These are phyloP conservation scores for Hemisphaericaspora lyxosophila DNA, from an alignment of 1,139 yeast genomes.

Conservation along the genomic window DNA sequence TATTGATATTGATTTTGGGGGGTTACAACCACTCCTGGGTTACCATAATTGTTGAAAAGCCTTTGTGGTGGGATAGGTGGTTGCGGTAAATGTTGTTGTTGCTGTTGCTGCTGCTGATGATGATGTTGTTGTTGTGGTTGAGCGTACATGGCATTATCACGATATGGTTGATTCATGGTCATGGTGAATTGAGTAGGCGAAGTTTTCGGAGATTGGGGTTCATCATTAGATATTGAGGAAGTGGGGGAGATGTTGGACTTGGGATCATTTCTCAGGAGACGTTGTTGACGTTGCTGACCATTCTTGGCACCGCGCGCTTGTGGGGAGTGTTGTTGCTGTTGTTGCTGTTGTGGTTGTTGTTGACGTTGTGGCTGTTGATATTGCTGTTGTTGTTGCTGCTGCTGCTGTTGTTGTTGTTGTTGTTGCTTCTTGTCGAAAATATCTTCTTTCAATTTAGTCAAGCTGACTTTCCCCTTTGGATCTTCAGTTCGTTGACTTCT, in stretches of 20 bases:
- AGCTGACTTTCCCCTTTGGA: conserved; percentile 5
- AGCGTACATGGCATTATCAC: conserved; percentile 1
- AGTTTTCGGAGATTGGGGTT: conserved; percentile 46
- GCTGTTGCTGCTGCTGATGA: conserved; percentile 13
- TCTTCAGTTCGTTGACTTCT: conserved; percentile 18
- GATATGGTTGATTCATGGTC: conserved; percentile 10
- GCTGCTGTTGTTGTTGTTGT: conserved; percentile 11
- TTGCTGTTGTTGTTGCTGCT: conserved; percentile 6
- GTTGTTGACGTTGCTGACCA: conserved; percentile 4
- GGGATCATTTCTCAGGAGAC: conserved; percentile 4
- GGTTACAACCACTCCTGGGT: conserved; percentile 6
- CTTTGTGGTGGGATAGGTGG: conserved; percentile 9
- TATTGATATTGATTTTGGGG: conserved; percentile 13
- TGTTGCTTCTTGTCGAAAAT: conserved; percentile 33
- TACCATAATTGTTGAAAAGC: conserved; percentile 10
- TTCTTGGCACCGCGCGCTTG: no score
- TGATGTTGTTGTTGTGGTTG: conserved; percentile 12
- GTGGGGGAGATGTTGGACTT: conserved; percentile 31
- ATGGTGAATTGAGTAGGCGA: conserved; percentile 30
- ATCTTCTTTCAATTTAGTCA: conserved; percentile 39
- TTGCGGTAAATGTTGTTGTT: conserved; percentile 8
- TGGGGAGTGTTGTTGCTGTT: no score
- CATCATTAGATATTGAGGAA: conserved; percentile 40
- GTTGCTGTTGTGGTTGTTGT: conserved; percentile 2
- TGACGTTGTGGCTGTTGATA: conserved; percentile 8